These are phyloP conservation scores for Oryza nivara DNA, from an alignment of 176 grass and related monocot genomes.

Conservation along the genomic window DNA sequence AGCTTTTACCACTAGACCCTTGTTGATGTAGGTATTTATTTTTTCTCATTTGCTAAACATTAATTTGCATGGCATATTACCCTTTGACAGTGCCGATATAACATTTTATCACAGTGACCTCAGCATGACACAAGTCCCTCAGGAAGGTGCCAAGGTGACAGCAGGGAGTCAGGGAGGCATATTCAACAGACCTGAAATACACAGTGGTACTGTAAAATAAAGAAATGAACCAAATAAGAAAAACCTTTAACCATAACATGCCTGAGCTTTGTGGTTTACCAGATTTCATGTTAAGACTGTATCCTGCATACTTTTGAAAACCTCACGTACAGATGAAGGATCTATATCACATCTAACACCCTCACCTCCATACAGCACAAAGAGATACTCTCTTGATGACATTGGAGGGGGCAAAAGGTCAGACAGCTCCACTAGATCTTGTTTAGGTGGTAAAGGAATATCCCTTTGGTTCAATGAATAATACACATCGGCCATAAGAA, in stretches of 20 bases:
- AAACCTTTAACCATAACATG: slow-evolving; percentile 12
- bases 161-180: not conserved
- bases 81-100: slow-evolving; percentile 11
- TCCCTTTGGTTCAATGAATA: slow-evolving; percentile 70
- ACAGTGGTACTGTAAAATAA: slow-evolving; percentile 15
- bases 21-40: not conserved
- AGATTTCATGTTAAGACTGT: slow-evolving; percentile 28
- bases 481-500: slow-evolving; percentile 89
- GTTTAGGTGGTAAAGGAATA: slow-evolving; percentile 41
- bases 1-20: not conserved
- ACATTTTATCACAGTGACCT: not conserved
- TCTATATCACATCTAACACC: slow-evolving; percentile 74
- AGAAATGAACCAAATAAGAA: slow-evolving; percentile 8
- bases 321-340: slow-evolving; percentile 54
- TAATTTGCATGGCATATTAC: slow-evolving; percentile 15
- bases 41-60: not conserved
- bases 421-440: slow-evolving; percentile 51
- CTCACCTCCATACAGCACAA: slow-evolving; percentile 72
- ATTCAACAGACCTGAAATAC: slow-evolving; percentile 26
- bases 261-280: slow-evolving; percentile 3
- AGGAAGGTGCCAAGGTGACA: not conserved
- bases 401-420: slow-evolving; percentile 68
- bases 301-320: slow-evolving; percentile 59
- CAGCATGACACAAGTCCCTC: slow-evolving; percentile 6
- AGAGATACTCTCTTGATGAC: slow-evolving; percentile 73